phyloP scores from a whole-genome alignment of 495 filamentous ascomycete species.

The Pyrenula massariospora region DNA sequence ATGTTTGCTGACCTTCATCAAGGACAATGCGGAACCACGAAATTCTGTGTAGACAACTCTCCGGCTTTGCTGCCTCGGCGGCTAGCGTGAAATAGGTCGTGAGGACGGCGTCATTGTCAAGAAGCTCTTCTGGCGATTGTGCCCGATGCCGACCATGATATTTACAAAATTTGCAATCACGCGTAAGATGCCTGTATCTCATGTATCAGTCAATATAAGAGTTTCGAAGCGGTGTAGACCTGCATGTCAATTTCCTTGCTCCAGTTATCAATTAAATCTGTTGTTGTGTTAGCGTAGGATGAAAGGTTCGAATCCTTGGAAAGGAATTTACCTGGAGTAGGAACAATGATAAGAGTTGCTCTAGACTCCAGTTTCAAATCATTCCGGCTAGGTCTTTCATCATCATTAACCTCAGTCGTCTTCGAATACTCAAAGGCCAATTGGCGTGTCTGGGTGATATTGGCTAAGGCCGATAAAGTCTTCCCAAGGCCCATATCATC shows the following conservation, averaged over 20 bases:
- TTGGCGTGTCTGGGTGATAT: neutral
- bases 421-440: neutral
- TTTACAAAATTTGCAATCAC: neutral
- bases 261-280: neutral
- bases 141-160: neutral
- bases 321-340: neutral
- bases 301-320: neutral
- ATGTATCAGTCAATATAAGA: neutral
- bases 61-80: neutral
- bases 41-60: slow-evolving; percentile 40
- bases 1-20: slow-evolving; percentile 44
- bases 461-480: slow-evolving; percentile 52
- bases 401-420: neutral
- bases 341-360: neutral
- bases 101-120: slow-evolving; percentile 57
- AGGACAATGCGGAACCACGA: slow-evolving; percentile 88
- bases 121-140: slow-evolving; percentile 28
- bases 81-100: slow-evolving; percentile 68
- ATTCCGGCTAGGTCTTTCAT: neutral
- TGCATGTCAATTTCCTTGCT: neutral
- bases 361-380: neutral
- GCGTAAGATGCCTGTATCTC: neutral
- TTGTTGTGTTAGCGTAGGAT: neutral
- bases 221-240: neutral
- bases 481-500: slow-evolving; percentile 99